These are phyloP conservation scores for Exutisphaerella laricina DNA, from an alignment of 2,329 filamentous ascomycete species.

Conservation along the genomic window DNA sequence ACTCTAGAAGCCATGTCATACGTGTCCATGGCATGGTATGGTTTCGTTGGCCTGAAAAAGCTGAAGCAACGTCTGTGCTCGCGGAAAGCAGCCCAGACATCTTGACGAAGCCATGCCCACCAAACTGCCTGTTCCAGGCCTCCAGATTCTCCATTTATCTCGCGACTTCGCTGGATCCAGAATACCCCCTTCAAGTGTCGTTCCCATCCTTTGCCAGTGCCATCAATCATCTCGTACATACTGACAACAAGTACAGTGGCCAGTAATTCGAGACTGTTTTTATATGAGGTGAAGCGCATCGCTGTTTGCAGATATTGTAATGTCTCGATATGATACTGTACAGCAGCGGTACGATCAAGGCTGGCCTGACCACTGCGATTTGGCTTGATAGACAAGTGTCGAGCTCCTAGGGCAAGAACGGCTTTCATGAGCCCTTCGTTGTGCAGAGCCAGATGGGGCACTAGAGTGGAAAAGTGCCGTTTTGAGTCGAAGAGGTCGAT, in stretches of 20 bases:
- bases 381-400: conserved; percentile 44
- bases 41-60: conserved; percentile 53
- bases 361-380: conserved; percentile 21
- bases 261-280: conserved; percentile 53
- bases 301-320: conserved; percentile 57
- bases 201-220: conserved; percentile 53
- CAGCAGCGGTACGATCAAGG: conserved; percentile 31
- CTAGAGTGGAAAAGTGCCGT: conserved; percentile 35
- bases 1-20: conserved; percentile 52
- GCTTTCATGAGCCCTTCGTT: conserved; percentile 55
- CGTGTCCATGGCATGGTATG: conserved; percentile 44
- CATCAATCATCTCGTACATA: conserved; percentile 62
- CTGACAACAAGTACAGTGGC: conserved; percentile 56
- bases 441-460: conserved; percentile 42
- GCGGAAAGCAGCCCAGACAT: conserved; percentile 59
- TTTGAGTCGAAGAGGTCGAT: conserved; percentile 43
- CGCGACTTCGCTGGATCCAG: conserved; percentile 59
- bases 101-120: conserved; percentile 64
- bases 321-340: conserved; percentile 58
- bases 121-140: conserved; percentile 55
- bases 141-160: conserved; percentile 55
- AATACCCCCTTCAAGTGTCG: conserved; percentile 60
- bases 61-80: conserved; percentile 53
- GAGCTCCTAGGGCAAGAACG: conserved; percentile 51
- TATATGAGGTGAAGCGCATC: conserved; percentile 54